Evolutionary conservation across 2,329 filamentous ascomycete genomes (phyloP).

Genomic region (Beauveria scarabaeidicola): DNA sequence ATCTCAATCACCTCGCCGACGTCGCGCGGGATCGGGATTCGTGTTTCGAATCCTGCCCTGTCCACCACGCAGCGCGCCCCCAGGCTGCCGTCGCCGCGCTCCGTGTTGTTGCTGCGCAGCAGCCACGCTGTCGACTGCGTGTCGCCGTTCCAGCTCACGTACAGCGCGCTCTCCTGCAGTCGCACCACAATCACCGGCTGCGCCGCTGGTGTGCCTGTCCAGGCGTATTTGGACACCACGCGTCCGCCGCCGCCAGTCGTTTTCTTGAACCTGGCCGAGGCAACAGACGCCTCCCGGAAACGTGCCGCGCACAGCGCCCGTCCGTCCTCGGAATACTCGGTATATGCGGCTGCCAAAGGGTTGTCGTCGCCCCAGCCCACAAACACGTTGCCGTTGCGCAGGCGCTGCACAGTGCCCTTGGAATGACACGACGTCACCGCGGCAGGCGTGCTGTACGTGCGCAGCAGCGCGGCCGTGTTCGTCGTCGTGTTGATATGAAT

Average conservation of each 20-base stretch:
- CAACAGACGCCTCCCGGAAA: slow-evolving; percentile 7
- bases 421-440: slow-evolving; percentile 35
- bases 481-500: slow-evolving; percentile 34
- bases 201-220: slow-evolving; percentile 34
- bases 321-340: slow-evolving; percentile 36
- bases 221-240: slow-evolving; percentile 43
- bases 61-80: background rate
- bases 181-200: slow-evolving; percentile 24
- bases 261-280: background rate
- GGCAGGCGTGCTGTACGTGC: slow-evolving; percentile 39
- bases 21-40: slow-evolving; percentile 13
- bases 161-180: slow-evolving; percentile 21
- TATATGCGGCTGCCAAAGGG: slow-evolving; percentile 27
- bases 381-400: slow-evolving; percentile 42
- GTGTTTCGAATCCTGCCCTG: slow-evolving; percentile 18
- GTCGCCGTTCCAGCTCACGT: slow-evolving; percentile 47
- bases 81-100: slow-evolving; percentile 12
- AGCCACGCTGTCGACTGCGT: slow-evolving; percentile 38
- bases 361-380: slow-evolving; percentile 45
- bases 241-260: slow-evolving; percentile 23
- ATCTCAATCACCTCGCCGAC: slow-evolving; percentile 16
- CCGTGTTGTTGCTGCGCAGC: slow-evolving; percentile 21
- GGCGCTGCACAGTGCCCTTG: slow-evolving; percentile 38
- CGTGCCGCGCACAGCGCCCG: slow-evolving; percentile 39
- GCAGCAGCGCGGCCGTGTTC: slow-evolving; percentile 34